Conservation (phyloP, 2,329 filamentous ascomycete genomes). For the Xenoacremonium recifei region DNA sequence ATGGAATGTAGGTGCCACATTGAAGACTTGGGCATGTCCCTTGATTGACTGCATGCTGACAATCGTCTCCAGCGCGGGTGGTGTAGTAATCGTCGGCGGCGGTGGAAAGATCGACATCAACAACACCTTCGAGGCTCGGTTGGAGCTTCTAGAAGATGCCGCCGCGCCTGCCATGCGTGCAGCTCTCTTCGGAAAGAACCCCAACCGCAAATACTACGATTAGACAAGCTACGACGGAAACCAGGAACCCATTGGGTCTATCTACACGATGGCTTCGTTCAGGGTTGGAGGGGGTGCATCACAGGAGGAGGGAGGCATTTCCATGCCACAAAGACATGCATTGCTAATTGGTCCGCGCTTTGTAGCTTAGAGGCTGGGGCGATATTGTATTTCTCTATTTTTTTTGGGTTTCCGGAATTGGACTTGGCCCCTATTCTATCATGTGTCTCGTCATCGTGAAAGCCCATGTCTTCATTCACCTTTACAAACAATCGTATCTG, state of each 20-base stretch:
- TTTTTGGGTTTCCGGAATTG: conserved; percentile 20
- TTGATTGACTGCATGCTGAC: conserved; percentile 18
- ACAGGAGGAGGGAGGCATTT: conserved; percentile 13
- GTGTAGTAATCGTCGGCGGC: conserved; percentile 76
- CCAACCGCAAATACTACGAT: conserved; percentile 93
- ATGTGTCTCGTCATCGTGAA: conserved; percentile 17
- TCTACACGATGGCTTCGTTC: too few relatives aligned
- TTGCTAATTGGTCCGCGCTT: conserved; percentile 26
- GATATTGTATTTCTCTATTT: conserved; percentile 27
- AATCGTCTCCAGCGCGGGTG: conserved; percentile 68
- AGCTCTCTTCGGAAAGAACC: conserved; percentile 89
- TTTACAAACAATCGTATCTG: background rate
- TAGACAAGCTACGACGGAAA: too few relatives aligned
- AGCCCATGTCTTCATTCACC: background rate
- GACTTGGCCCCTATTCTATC: conserved; percentile 22
- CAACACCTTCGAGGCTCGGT: conserved; percentile 93
- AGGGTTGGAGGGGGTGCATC: conserved; percentile 18
- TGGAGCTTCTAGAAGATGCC: conserved; percentile 80
- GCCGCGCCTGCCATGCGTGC: conserved; percentile 82
- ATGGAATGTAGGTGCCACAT: conserved; percentile 69
- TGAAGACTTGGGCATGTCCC: too few relatives aligned
- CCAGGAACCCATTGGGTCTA: too few relatives aligned
- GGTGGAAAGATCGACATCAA: conserved; percentile 96
- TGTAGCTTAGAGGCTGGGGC: conserved; percentile 36
- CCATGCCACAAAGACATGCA: conserved; percentile 20